phyloP scores from a whole-genome alignment of 768 basidiomycete genomes.

The Mrakia blollopis region DNA sequence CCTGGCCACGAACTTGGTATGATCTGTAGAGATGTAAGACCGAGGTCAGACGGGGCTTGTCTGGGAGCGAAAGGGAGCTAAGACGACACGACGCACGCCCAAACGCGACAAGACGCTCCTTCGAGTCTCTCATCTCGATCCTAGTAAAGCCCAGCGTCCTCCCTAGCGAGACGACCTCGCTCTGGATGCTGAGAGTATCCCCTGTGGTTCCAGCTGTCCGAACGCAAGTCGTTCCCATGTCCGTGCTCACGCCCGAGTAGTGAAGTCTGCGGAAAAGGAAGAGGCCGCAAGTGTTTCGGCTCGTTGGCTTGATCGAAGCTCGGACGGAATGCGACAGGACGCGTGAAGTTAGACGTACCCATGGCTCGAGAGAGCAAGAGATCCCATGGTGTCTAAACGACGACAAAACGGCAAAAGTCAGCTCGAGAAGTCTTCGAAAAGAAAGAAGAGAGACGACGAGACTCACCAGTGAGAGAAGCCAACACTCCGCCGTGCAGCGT shows the following conservation, averaged over 20 bases:
- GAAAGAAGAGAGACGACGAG: neutral
- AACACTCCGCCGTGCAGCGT: slow-evolving; percentile 24
- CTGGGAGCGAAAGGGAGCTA: neutral
- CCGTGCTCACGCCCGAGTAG: slow-evolving; percentile 21
- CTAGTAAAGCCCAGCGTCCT: slow-evolving; percentile 29
- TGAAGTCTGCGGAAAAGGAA: slow-evolving; percentile 2
- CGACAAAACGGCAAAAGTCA: neutral
- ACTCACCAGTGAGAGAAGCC: slow-evolving; percentile 14
- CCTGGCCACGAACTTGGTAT: slow-evolving; percentile 28
- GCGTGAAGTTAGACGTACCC: neutral
- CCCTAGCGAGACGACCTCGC: slow-evolving; percentile 20
- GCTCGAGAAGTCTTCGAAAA: neutral
- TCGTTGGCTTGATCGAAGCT: no score
- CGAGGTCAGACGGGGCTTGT: neutral
- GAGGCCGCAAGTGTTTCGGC: neutral
- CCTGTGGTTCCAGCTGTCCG: slow-evolving; percentile 23
- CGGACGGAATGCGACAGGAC: no score
- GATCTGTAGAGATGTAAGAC: neutral
- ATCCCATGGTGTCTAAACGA: slow-evolving; percentile 24
- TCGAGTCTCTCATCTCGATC: slow-evolving; percentile 19
- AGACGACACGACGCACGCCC: slow-evolving; percentile 24
- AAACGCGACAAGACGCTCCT: slow-evolving; percentile 21
- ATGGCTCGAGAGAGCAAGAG: slow-evolving; percentile 24
- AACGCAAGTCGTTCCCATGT: slow-evolving; percentile 24
- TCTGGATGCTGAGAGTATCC: slow-evolving; percentile 8